phyloP scores from a whole-genome alignment of 345 rosid species.

The Murraya paniculata region DNA sequence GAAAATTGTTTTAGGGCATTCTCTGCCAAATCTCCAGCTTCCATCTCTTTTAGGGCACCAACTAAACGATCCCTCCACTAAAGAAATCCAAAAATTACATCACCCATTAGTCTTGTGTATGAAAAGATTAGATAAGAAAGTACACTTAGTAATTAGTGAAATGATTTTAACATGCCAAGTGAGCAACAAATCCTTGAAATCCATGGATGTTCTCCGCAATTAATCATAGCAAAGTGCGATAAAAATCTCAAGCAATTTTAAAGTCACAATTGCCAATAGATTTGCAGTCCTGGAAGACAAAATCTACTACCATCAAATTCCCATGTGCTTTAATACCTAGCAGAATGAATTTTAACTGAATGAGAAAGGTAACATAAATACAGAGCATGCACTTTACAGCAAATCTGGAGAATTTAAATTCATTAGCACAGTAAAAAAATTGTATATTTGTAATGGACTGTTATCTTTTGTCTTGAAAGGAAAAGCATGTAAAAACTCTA shows the following conservation, averaged over 20 bases:
- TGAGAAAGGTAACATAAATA: neutral
- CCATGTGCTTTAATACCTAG: neutral
- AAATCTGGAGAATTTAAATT: neutral
- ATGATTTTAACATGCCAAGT: neutral
- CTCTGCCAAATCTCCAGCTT: slow-evolving; percentile 51
- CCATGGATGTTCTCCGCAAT: neutral
- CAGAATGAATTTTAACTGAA: neutral
- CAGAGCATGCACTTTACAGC: neutral
- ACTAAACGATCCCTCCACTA: slow-evolving; percentile 91
- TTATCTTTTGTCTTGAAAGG: neutral
- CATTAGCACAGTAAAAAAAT: neutral
- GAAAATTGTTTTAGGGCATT: slow-evolving; percentile 40
- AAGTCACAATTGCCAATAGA: neutral
- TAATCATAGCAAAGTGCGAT: neutral
- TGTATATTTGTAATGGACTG: neutral
- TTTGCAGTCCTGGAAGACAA: neutral
- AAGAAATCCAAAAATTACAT: slow-evolving; percentile 28
- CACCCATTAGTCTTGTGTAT: slow-evolving; percentile 6
- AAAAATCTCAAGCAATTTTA: slow-evolving; percentile 3
- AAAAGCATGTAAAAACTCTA: neutral
- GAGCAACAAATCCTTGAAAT: neutral
- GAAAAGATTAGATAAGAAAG: neutral
- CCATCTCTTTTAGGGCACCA: slow-evolving; percentile 69
- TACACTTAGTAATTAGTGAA: neutral
- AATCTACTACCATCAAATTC: neutral